Evolutionary conservation across 768 basidiomycete genomes (phyloP).

Genomic region (Podaxis mareebaensis): DNA sequence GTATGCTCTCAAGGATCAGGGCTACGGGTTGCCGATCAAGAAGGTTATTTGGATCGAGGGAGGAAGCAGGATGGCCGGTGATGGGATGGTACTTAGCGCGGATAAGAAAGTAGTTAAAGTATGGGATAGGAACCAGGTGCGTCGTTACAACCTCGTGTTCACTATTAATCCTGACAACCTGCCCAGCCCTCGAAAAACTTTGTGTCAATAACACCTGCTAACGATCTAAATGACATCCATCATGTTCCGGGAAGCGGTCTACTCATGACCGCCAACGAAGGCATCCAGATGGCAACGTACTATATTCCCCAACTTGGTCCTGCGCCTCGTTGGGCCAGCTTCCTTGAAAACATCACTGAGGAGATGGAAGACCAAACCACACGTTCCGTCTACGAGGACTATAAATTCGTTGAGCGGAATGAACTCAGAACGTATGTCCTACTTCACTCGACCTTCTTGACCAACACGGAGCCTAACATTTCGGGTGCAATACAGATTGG

Average conservation of each 20-base stretch:
- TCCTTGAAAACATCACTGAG: conserved; percentile 98
- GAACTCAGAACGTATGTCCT: conserved; percentile 79
- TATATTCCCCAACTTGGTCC: conserved; percentile 96
- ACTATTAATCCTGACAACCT: conserved; percentile 16
- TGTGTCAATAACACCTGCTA: conserved; percentile 87
- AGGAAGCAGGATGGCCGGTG: conserved; percentile 79
- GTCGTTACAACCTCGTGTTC: conserved; percentile 26
- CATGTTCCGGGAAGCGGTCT: conserved; percentile 89
- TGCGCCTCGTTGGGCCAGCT: conserved; percentile 95
- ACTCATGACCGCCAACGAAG: conserved; percentile 91
- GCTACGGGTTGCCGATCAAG: conserved; percentile 90
- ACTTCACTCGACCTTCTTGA: conserved; percentile 4
- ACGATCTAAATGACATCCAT: conserved; percentile 88
- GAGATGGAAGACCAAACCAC: conserved; percentile 92
- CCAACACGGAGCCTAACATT: neutral
- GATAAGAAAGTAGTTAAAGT: conserved; percentile 98
- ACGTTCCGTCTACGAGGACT: conserved; percentile 88
- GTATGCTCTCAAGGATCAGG: conserved; percentile 93
- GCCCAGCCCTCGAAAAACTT: conserved; percentile 81
- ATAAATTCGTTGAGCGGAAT: conserved; percentile 89
- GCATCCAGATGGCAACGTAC: conserved; percentile 93
- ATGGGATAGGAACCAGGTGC: conserved; percentile 85
- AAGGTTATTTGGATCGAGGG: conserved; percentile 89
- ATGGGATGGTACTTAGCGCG: conserved; percentile 86
- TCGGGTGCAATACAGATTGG: conserved; percentile 56